These are phyloP conservation scores for Ulmus americana DNA, from an alignment of 331 rosid genomes.

Conservation along the genomic window DNA sequence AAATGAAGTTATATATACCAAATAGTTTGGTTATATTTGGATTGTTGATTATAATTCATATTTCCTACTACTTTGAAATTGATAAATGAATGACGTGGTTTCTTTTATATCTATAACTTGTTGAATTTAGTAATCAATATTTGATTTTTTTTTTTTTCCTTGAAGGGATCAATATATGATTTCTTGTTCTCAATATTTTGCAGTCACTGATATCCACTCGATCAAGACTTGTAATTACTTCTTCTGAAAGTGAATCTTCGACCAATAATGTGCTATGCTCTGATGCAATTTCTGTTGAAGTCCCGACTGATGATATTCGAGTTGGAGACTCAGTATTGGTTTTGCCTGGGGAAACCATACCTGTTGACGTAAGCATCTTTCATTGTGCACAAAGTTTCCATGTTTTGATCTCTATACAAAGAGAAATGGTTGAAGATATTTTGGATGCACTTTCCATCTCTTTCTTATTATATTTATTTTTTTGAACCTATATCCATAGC, in stretches of 20 bases:
- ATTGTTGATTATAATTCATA: too few species aligned
- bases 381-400: neutral
- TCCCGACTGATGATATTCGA: slow-evolving; percentile 88
- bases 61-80: too few species aligned
- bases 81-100: too few species aligned
- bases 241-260: slow-evolving; percentile 63
- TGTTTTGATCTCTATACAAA: neutral
- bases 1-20: neutral
- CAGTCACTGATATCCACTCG: slow-evolving; percentile 89
- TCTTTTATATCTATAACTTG: too few species aligned
- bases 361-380: slow-evolving; percentile 70
- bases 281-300: slow-evolving; percentile 72
- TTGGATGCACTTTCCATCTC: neutral
- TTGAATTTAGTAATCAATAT: too few species aligned
- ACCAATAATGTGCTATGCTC: slow-evolving; percentile 57
- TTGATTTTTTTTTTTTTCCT: too few species aligned
- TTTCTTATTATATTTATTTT: neutral
- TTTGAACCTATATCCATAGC: too few species aligned
- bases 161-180: too few species aligned
- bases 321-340: slow-evolving; percentile 89
- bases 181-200: slow-evolving; percentile 33
- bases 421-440: neutral
- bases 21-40: neutral
- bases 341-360: slow-evolving; percentile 94
- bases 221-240: slow-evolving; percentile 78